Conservation (phyloP, 225 moss, liverwort and hornwort genomes). For the Marchantia polymorpha region DNA sequence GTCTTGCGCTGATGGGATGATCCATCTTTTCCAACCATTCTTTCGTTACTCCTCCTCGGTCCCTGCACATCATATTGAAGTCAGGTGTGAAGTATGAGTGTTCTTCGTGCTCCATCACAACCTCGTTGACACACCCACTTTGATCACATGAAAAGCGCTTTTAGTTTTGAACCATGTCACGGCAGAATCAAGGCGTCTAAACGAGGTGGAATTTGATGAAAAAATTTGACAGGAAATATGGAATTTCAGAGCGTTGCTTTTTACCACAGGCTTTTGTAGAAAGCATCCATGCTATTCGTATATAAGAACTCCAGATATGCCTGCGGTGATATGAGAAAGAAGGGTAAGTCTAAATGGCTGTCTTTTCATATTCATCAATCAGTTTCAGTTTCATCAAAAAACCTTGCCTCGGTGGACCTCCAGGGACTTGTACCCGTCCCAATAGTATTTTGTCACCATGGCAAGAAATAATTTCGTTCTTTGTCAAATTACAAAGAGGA, state of each 20-base stretch:
- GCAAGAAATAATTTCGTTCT: no score
- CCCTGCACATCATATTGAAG: constrained; percentile 16
- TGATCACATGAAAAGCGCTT: no score
- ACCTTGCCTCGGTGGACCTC: background rate
- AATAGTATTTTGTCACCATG: background rate
- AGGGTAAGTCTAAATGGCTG: background rate
- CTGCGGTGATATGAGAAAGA: constrained; percentile 6
- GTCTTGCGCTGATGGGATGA: constrained; percentile 28
- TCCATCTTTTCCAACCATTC: constrained; percentile 29
- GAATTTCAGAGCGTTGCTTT: background rate
- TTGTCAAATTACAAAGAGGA: background rate
- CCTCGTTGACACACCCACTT: no score
- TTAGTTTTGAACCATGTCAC: no score
- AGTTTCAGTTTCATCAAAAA: background rate
- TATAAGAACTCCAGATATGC: constrained; percentile 33
- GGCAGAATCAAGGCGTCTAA: no score
- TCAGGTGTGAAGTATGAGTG: background rate
- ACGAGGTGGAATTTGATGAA: no score
- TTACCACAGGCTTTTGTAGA: constrained; percentile 31
- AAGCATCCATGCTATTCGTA: constrained; percentile 27
- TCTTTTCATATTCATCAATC: background rate
- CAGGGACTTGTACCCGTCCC: background rate
- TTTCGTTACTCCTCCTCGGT: constrained; percentile 20
- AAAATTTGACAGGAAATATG: background rate
- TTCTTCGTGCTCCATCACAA: no score